Evolutionary conservation across 139 green algal species (phyloP), one percentile per base, ranked within the genome.

Genomic region (Coelastrella sp.): DNA sequence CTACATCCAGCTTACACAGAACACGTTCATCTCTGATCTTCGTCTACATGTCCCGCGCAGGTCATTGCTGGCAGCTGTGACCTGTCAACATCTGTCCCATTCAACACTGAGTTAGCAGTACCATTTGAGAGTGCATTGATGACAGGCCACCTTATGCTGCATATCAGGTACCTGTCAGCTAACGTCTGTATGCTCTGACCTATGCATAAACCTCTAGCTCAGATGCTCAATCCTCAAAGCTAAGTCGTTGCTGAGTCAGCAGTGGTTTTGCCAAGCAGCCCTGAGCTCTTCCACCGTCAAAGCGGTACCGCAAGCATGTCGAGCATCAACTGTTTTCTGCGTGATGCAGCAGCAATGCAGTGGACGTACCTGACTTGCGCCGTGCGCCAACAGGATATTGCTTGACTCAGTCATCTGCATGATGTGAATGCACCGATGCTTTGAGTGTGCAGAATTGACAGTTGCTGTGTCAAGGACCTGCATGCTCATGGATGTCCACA

Each of bases 81-180:
- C 22, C 59, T 86, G n/a, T 24, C 22, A 14, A 35, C 66, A 19
- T 24, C 80, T 19, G 80, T 86, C 20, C 80, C 80, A 6, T 57
- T 86, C 80, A 86, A 86, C 80, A 86, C 80, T 7, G 59, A 86
- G 4, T 15, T 27, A 56, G 60, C 82, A 19, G 20, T 87, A 9
- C 25, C 82, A 12, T 61, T 78, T 17, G 82, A 87, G 7, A 74
- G 20, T 17, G 17, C 24, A 4, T 63, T 87, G 7, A 78, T 87
- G 60, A 78, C 56, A 8, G 82, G 82, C 61, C n/a, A 15, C 11
- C 19, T 87, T 24, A 49, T 35, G 11, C 24, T 87, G 25, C 82
- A 78, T 19, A 78, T 87, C 63, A 87, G 82, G 82, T 87, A 24
- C 35, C 35, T 49, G 1, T 49, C 35, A 49, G 35, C 35, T 49